Evolutionary conservation across 2,329 filamentous ascomycete species (phyloP).

Genomic region (Rutstroemia sp.): DNA sequence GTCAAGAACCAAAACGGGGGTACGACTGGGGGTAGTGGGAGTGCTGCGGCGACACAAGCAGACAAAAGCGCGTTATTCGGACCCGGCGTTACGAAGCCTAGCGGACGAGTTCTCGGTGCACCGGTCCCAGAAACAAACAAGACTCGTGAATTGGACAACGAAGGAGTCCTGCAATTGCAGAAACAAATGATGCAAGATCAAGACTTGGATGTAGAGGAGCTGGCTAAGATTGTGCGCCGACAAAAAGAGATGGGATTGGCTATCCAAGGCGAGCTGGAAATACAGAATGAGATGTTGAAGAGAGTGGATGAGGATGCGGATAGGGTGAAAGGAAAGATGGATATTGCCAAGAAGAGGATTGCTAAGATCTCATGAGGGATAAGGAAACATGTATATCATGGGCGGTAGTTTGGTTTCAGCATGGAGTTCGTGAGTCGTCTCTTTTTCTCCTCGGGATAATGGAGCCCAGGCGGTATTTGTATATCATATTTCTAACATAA

Average conservation of each 20-base stretch:
- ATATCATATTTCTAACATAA: background rate
- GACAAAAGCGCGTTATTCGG: conserved; percentile 43
- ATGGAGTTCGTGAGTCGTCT: conserved; percentile 7
- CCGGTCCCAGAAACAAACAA: conserved; percentile 68
- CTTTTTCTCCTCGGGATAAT: background rate
- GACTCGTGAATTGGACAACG: conserved; percentile 70
- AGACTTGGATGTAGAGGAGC: conserved; percentile 61
- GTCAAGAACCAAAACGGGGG: conserved; percentile 34
- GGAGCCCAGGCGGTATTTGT: background rate
- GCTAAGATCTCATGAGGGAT: conserved; percentile 46
- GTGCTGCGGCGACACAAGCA: conserved; percentile 24
- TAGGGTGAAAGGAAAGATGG: conserved; percentile 59
- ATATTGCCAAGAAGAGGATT: conserved; percentile 65
- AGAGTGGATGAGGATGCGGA: conserved; percentile 60
- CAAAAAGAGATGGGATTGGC: conserved; percentile 73
- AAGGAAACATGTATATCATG: background rate
- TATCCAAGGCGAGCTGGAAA: conserved; percentile 66
- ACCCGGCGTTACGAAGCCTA: conserved; percentile 29
- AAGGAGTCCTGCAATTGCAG: conserved; percentile 67
- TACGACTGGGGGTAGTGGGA: conserved; percentile 10
- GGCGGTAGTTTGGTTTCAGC: conserved; percentile 10
- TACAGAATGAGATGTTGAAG: conserved; percentile 64
- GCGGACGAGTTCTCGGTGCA: conserved; percentile 63
- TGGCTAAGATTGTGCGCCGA: conserved; percentile 61
- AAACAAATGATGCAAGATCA: conserved; percentile 67